These are phyloP conservation scores for Lactarius hatsudake DNA, from an alignment of 768 basidiomycete genomes.

Conservation along the genomic window DNA sequence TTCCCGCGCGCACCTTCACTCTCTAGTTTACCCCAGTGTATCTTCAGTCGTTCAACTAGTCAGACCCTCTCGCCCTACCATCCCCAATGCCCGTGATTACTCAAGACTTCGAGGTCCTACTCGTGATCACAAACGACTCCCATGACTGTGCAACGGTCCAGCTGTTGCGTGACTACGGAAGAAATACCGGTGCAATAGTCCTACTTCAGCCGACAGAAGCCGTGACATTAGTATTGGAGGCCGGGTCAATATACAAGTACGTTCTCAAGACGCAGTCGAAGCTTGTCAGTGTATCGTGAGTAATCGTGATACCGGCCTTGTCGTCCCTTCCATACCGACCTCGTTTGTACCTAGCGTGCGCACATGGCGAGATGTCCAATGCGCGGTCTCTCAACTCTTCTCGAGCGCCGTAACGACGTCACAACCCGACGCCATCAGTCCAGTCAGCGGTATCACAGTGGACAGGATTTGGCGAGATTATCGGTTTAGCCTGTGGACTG, in stretches of 20 bases:
- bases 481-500: constrained; percentile 56
- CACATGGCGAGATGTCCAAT: constrained; percentile 63
- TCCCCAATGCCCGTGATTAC: constrained; percentile 56
- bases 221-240: constrained; percentile 64
- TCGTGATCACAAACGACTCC: constrained; percentile 70
- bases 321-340: not conserved
- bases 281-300: constrained; percentile 70
- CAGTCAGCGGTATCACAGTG: constrained; percentile 55
- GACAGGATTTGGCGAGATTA: constrained; percentile 68
- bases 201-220: constrained; percentile 61
- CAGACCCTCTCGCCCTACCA: constrained; percentile 43
- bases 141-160: constrained; percentile 62
- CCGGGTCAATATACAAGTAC: constrained; percentile 66
- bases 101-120: constrained; percentile 60
- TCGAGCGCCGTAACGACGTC: constrained; percentile 36
- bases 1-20: constrained; percentile 18
- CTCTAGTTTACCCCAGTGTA: constrained; percentile 14
- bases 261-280: constrained; percentile 62
- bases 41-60: constrained; percentile 14
- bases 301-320: constrained; percentile 14
- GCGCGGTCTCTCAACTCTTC: constrained; percentile 61
- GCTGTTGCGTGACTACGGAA: constrained; percentile 61
- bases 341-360: constrained; percentile 45
- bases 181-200: constrained; percentile 50
- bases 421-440: constrained; percentile 37